Evolutionary conservation across 2,329 filamentous ascomycete genomes (phyloP).

Genomic region (Epichloe scottii): DNA sequence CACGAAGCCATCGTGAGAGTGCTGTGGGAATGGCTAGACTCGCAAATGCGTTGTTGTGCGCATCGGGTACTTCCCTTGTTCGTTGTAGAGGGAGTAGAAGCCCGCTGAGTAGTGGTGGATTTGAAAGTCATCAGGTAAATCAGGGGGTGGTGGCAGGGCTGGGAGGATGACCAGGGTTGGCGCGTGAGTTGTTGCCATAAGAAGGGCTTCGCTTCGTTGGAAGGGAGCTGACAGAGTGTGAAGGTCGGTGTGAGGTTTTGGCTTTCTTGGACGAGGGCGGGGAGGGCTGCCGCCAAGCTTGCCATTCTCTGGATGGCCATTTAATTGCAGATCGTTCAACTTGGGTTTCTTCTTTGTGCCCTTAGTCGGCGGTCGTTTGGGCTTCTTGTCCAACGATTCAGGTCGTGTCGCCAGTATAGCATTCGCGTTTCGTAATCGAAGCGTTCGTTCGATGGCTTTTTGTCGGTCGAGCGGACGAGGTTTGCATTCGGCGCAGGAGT

Average conservation of each 20-base stretch:
- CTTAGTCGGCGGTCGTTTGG: constrained; percentile 64
- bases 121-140: constrained; percentile 47
- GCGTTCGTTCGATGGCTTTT: constrained; percentile 58
- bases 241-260: constrained; percentile 71
- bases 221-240: constrained; percentile 61
- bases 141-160: constrained; percentile 70
- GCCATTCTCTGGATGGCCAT: constrained; percentile 41
- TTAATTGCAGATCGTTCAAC: constrained; percentile 49
- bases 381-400: constrained; percentile 52
- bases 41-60: constrained; percentile 65
- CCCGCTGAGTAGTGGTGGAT: constrained; percentile 60
- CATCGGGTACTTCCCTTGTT: constrained; percentile 42
- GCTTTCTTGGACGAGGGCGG: constrained; percentile 59
- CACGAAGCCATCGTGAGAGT: constrained; percentile 66
- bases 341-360: constrained; percentile 82
- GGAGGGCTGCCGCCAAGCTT: constrained; percentile 33
- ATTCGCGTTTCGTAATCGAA: constrained; percentile 40
- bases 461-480: constrained; percentile 63
- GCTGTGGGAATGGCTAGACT: constrained; percentile 63
- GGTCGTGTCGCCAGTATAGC: constrained; percentile 15
- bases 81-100: constrained; percentile 63
- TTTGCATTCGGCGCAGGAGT: constrained; percentile 82
- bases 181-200: constrained; percentile 52
- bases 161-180: constrained; percentile 45
- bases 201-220: constrained; percentile 52